Evolutionary conservation across 2,329 filamentous ascomycete species (phyloP).

Genomic region (Ceratocystis albifundus): DNA sequence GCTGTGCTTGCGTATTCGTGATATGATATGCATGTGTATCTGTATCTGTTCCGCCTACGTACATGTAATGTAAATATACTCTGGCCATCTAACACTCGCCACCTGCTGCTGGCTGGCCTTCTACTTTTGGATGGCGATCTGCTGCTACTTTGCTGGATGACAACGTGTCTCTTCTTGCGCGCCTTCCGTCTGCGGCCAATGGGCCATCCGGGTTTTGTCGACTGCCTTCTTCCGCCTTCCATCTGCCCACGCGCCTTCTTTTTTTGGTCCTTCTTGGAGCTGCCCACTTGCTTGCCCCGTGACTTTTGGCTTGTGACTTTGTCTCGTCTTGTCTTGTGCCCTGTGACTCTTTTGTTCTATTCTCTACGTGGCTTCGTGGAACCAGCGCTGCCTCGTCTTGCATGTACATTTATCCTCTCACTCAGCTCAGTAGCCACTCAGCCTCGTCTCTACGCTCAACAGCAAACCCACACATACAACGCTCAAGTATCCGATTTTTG

Average conservation of each 20-base stretch:
- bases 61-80: too few species aligned
- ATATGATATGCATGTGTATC: too few species aligned
- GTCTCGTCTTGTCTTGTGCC: neutral
- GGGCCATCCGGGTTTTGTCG: neutral
- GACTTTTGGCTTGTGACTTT: neutral
- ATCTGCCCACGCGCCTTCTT: neutral
- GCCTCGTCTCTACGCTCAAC: neutral
- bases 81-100: too few species aligned
- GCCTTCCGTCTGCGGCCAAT: neutral
- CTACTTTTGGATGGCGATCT: too few species aligned
- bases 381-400: too few species aligned
- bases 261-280: neutral
- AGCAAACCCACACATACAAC: neutral
- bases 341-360: neutral
- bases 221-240: neutral
- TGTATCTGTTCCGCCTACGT: too few species aligned
- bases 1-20: too few species aligned
- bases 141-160: too few species aligned
- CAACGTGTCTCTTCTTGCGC: neutral
- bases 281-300: neutral
- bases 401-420: neutral
- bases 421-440: neutral
- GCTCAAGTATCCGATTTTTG: conserved; percentile 1
- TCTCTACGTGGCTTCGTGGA: too few species aligned
- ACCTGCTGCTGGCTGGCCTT: too few species aligned